phyloP scores from a whole-genome alignment of 1,284 basidiomycete species.

The Volvariella volvacea region DNA sequence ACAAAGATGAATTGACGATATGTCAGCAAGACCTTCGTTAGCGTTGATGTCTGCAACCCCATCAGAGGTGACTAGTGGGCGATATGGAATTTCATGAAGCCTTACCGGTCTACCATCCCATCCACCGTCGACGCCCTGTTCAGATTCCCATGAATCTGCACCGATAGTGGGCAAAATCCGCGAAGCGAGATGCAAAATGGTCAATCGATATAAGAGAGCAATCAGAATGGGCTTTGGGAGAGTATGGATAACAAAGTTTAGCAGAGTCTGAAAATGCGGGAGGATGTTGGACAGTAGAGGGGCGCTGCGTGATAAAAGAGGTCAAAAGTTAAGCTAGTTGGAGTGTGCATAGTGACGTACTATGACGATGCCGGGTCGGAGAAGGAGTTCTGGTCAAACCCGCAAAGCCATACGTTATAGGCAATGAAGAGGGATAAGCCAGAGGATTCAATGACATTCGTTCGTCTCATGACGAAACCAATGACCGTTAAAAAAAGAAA shows the following conservation, averaged over 20 bases:
- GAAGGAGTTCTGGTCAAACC: slow-evolving; percentile 63
- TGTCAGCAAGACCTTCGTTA: slow-evolving; percentile 69
- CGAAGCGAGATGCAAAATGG: slow-evolving; percentile 81
- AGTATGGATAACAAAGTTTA: slow-evolving; percentile 76
- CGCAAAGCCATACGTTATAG: slow-evolving; percentile 81
- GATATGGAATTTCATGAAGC: not conserved
- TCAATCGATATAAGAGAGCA: slow-evolving; percentile 76
- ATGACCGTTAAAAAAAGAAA: slow-evolving; percentile 84
- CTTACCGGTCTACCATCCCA: slow-evolving; percentile 72
- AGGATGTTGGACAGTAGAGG: slow-evolving; percentile 72
- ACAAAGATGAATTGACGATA: slow-evolving; percentile 78
- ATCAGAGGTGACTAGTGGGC: slow-evolving; percentile 5
- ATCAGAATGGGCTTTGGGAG: slow-evolving; percentile 81
- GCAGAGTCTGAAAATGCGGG: slow-evolving; percentile 70
- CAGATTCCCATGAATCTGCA: slow-evolving; percentile 71
- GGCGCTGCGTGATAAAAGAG: slow-evolving; percentile 34
- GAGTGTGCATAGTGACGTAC: slow-evolving; percentile 35
- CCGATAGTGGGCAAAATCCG: slow-evolving; percentile 80
- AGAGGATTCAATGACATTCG: slow-evolving; percentile 90
- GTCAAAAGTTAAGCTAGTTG: slow-evolving; percentile 5
- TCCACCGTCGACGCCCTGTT: slow-evolving; percentile 52
- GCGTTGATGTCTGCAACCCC: slow-evolving; percentile 54
- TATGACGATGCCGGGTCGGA: slow-evolving; percentile 70
- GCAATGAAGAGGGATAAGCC: slow-evolving; percentile 82
- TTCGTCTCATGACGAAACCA: slow-evolving; percentile 81